Evolutionary conservation across 2,329 filamentous ascomycete species (phyloP).

Genomic region (Cladosporium halotolerans): DNA sequence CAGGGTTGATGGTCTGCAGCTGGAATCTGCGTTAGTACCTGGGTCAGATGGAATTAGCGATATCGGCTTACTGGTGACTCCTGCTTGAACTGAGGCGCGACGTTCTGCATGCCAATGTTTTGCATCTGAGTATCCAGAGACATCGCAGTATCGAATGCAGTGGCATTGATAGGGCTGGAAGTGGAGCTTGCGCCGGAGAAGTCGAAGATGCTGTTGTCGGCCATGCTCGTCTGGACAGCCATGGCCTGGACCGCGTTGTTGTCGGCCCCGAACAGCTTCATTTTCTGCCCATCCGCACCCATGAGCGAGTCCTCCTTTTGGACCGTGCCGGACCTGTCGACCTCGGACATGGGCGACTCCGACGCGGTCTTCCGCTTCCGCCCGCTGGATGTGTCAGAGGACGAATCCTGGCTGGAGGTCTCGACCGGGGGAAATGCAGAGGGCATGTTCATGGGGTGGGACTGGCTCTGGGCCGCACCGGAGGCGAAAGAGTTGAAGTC

Average conservation of each 20-base stretch:
- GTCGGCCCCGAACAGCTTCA: constrained; percentile 20
- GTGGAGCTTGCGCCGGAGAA: constrained; percentile 35
- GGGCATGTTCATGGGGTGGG: constrained; percentile 16
- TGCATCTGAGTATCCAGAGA: constrained; percentile 23
- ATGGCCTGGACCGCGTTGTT: constrained; percentile 2
- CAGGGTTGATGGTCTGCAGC: constrained; percentile 30
- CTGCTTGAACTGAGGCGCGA: constrained; percentile 20
- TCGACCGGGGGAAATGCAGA: constrained; percentile 30
- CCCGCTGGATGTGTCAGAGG: constrained; percentile 35
- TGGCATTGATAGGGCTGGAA: constrained; percentile 44
- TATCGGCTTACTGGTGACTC: constrained; percentile 23
- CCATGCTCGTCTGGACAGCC: constrained; percentile 9
- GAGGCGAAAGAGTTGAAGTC: constrained; percentile 14
- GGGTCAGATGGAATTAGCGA: background rate
- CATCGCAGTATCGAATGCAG: constrained; percentile 26
- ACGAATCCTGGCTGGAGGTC: constrained; percentile 37
- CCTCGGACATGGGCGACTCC: constrained; percentile 30
- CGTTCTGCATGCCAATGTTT: constrained; percentile 15
- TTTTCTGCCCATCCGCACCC: constrained; percentile 19
- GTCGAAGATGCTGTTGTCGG: constrained; percentile 37
- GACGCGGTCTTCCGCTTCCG: constrained; percentile 36
- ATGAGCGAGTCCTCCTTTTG: constrained; percentile 26
- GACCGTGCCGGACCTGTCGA: constrained; percentile 18
- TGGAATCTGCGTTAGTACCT: background rate
- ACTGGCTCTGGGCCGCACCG: constrained; percentile 13